These are phyloP conservation scores for Schizophyllum amplum DNA, from an alignment of 1,284 basidiomycete genomes.

Conservation along the genomic window DNA sequence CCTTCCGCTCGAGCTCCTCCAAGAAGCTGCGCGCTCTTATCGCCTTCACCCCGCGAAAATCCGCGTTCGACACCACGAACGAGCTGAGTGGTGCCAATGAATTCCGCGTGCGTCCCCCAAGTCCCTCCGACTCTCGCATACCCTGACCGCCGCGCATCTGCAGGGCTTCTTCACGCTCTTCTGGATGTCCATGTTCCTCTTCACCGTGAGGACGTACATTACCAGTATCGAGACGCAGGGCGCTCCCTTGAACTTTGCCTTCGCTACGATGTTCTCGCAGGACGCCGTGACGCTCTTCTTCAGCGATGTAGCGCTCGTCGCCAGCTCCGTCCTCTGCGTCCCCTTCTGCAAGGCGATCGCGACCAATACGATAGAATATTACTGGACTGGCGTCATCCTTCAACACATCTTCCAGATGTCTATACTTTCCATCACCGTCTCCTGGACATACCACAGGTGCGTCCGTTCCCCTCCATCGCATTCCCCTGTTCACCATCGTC, in stretches of 20 bases:
- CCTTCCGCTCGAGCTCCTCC: constrained; percentile 55
- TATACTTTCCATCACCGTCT: constrained; percentile 65
- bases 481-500: background rate
- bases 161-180: constrained; percentile 91
- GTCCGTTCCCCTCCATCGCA: background rate
- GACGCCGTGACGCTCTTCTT: constrained; percentile 81
- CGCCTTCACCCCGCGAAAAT: constrained; percentile 78
- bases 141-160: no score
- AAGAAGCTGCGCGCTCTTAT: constrained; percentile 71
- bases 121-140: no score
- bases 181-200: constrained; percentile 82
- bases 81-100: constrained; percentile 68
- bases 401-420: constrained; percentile 75
- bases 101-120: constrained; percentile 57
- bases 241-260: constrained; percentile 71
- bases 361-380: constrained; percentile 33
- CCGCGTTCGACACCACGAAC: constrained; percentile 79
- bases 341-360: constrained; percentile 71
- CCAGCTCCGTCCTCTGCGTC: constrained; percentile 71
- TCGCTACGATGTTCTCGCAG: constrained; percentile 83
- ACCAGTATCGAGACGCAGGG: constrained; percentile 72
- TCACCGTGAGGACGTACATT: constrained; percentile 72
- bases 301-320: constrained; percentile 78
- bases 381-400: constrained; percentile 63
- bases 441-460: constrained; percentile 66